Base-by-base conservation (phyloP, 805 yeast genomes). In the Tetrapisispora arboricola region DNA sequence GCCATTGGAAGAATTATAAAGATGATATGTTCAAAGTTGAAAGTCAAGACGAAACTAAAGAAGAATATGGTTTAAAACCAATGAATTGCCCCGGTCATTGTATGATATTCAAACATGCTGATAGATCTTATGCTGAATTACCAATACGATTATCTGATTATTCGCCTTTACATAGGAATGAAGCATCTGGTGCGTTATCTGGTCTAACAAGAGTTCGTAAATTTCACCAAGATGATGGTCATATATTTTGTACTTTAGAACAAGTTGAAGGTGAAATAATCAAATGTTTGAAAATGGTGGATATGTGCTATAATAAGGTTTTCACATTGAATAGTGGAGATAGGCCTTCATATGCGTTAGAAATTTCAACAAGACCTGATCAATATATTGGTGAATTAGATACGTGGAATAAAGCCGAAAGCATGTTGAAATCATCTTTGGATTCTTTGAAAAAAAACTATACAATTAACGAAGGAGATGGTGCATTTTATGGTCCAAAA, bases 71-170 rank as follows among this genome's bases (percentile, higher is more conserved):
- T 0, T 66, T 90, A 32, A 92, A 92, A 55, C 98, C 98, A 58
- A 87, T 80, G 88, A 80, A 80, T 67, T 80, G 88, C 68, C 88
- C 88, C 28, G 88, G 90, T 42, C 98, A 90, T 69, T 90, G 97
- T 73, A 63, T 90, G 55, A 76, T 90, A 70, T 90, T 85, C 73
- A 85, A 85, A 61, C 69, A 87, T 38, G 79, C 95, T 63, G 96
- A 88, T 64, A 80, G 96, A 67, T 86, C 96, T 2, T 90, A 92
- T 70, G 76, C 96, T 62, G 97, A 92, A 66, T 72, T 90, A 64
- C 98, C 98, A 57, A 84, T 95, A 94, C 84, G 98, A 73, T 94
- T 86, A 67, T 96, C 97, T 44, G 98, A 90, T 65, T 88, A 88
- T 50, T 96, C 96, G 66, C 96, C 90, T 41, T 74, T 90, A 52